Conservation (phyloP, 352 stramenopile genomes). For the Phytophthora idaei region DNA sequence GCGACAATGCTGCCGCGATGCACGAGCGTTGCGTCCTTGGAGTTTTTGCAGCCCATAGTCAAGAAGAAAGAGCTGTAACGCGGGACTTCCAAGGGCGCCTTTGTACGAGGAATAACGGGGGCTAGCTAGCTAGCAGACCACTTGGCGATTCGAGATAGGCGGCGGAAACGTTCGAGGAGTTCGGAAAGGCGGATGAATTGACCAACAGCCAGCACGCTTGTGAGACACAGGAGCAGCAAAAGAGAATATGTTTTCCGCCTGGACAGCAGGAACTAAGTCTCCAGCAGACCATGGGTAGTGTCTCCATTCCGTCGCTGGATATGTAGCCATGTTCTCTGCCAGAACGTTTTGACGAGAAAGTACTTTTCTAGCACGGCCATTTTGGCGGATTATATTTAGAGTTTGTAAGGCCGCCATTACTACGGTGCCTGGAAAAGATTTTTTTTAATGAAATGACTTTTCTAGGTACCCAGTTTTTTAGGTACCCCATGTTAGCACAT, state of each 20-base stretch:
- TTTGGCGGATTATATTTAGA: too few relatives aligned
- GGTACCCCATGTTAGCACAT: not conserved
- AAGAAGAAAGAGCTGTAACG: constrained; percentile 11
- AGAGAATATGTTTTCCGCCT: constrained; percentile 31
- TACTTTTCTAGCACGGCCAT: too few relatives aligned
- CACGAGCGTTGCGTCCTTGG: constrained; percentile 43
- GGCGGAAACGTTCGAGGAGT: not conserved
- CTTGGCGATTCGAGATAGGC: constrained; percentile 12
- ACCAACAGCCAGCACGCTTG: constrained; percentile 1
- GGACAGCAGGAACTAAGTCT: constrained; percentile 19
- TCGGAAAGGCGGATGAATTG: constrained; percentile 28
- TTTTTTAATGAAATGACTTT: not conserved
- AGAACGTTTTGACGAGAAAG: not conserved
- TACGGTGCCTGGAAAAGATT: too few relatives aligned
- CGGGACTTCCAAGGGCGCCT: not conserved
- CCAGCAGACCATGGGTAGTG: not conserved
- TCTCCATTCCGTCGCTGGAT: constrained; percentile 27
- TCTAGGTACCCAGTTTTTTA: not conserved
- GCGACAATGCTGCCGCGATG: constrained; percentile 18
- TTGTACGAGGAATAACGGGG: not conserved
- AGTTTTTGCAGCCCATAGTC: constrained; percentile 70
- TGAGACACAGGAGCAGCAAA: constrained; percentile 22
- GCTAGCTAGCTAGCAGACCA: too few relatives aligned
- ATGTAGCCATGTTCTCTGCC: constrained; percentile 36
- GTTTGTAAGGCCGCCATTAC: too few relatives aligned